phyloP scores from a whole-genome alignment of 1,284 basidiomycete species.

The Rhodotorula sp. region DNA sequence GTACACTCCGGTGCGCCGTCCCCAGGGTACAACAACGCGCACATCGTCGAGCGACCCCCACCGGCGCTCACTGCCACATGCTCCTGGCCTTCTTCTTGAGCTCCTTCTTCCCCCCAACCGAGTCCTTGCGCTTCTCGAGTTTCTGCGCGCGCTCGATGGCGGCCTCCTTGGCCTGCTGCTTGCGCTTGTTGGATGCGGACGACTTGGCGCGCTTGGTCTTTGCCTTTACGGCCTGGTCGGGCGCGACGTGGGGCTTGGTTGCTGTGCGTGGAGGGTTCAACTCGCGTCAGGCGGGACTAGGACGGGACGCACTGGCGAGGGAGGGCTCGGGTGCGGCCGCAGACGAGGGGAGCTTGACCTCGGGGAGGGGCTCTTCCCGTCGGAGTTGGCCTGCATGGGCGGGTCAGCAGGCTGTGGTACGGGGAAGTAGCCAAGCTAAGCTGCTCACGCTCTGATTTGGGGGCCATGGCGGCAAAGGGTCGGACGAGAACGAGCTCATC shows the following conservation, averaged over 20 bases:
- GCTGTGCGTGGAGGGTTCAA: neutral
- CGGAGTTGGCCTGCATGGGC: slow-evolving; percentile 11
- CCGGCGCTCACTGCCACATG: slow-evolving; percentile 27
- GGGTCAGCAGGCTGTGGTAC: neutral
- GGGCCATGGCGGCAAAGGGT: neutral
- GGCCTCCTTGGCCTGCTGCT: slow-evolving; percentile 11
- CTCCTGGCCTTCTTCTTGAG: slow-evolving; percentile 30
- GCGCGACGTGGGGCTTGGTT: slow-evolving; percentile 37
- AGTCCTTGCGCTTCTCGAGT: slow-evolving; percentile 26
- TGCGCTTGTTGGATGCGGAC: slow-evolving; percentile 15
- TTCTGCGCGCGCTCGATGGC: slow-evolving; percentile 34
- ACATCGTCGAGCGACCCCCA: neutral
- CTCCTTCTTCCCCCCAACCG: slow-evolving; percentile 30
- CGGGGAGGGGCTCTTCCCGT: slow-evolving; percentile 15
- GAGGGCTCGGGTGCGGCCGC: slow-evolving; percentile 3
- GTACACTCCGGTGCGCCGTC: neutral
- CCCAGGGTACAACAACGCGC: neutral
- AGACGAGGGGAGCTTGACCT: neutral
- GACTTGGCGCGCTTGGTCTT: slow-evolving; percentile 27
- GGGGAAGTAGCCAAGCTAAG: no score
- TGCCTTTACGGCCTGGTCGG: slow-evolving; percentile 20
- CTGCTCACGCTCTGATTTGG: slow-evolving; percentile 3
- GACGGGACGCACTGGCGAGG: slow-evolving; percentile 12
- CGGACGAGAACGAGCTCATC: neutral
- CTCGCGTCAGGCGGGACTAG: neutral